Base-by-base conservation (phyloP, 768 basidiomycete genomes). In the Cyclocybe cylindracea region DNA sequence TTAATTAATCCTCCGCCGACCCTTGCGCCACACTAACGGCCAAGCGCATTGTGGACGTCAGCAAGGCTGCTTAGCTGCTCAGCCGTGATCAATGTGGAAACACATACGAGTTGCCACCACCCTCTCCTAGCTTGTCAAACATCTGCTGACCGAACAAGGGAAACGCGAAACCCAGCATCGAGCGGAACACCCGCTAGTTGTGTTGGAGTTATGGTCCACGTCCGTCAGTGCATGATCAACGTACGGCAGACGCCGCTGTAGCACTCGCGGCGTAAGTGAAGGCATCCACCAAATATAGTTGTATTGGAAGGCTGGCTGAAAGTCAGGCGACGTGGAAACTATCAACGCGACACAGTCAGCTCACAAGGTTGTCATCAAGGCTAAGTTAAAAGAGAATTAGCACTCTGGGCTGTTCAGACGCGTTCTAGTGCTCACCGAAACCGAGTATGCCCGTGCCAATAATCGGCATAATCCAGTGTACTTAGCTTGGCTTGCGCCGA, bases 401-500 rank as follows among this genome's bases (percentile, higher is more conserved):
- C 41, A 33, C 19, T 42, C 7, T 44, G 13, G 37, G 9, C 40
- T 33, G 14, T 6, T 34, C 1, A 13, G 29, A 46, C 31, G 29
- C 7, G 7, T 13, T 24, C 24, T 36, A 14, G 31, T 10, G 55
- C 64, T 35, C 54, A 67, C 80, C 78, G 55, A 78, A 80, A 9
- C 78, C 78, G 58, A 78, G 82, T 44, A 83, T 79, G 1, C 69
- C 72, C 3, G 82, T 75, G 2, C 82, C 82, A 39, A 83, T 77
- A 39, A 88, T 84, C 7, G 86, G 86, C 82, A 89, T 83, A 33
- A 86, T 84, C 84, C 84, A 87, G 51, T 87, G 85, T 2, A n/a
- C n/a, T n/a, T n/a, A 81, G 48, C 29, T 60, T 60, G 16, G 16
- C 16, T 16, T 16, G 16, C 2, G 86, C 87, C 7, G 86, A 84